Percentiles rank a stretch among this genome's conserved stretches.
Conservation (phyloP, 2,329 filamentous ascomycete species). For the Boeremia exigua region DNA sequence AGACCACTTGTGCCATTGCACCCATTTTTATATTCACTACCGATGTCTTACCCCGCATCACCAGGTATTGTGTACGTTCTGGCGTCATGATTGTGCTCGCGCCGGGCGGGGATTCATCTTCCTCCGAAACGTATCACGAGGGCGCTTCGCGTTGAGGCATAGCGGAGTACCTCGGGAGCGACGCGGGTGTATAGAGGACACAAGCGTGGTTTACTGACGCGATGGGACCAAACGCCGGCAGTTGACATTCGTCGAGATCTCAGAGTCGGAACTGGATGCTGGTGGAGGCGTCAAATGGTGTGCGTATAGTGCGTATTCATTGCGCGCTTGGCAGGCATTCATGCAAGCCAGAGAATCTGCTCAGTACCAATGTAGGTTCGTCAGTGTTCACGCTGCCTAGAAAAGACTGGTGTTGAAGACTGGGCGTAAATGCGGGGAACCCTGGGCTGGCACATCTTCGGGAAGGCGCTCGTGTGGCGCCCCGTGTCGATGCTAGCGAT, state of each 20-base stretch:
- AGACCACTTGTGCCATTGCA: not conserved
- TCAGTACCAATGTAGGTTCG: not conserved
- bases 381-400: not conserved
- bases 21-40: not conserved
- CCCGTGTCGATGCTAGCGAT: not conserved
- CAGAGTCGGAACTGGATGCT: not conserved
- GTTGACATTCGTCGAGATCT: conserved; percentile 1
- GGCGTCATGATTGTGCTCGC: not conserved
- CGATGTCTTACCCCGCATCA: not conserved
- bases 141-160: not conserved
- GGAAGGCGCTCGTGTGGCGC: conserved; percentile 6
- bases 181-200: not conserved
- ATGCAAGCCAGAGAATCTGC: not conserved
- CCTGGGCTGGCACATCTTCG: conserved; percentile 3
- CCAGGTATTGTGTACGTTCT: not conserved
- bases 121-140: not conserved
- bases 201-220: not conserved
- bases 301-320: not conserved
- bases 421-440: not conserved
- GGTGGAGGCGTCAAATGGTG: not conserved
- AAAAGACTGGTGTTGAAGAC: not conserved
- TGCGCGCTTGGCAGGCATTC: not conserved
- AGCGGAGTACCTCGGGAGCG: not conserved
- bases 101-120: not conserved
- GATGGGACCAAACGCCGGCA: not conserved